These are phyloP conservation scores for Cichorium intybus DNA, from an alignment of 140 eudicot species.

Conservation along the genomic window DNA sequence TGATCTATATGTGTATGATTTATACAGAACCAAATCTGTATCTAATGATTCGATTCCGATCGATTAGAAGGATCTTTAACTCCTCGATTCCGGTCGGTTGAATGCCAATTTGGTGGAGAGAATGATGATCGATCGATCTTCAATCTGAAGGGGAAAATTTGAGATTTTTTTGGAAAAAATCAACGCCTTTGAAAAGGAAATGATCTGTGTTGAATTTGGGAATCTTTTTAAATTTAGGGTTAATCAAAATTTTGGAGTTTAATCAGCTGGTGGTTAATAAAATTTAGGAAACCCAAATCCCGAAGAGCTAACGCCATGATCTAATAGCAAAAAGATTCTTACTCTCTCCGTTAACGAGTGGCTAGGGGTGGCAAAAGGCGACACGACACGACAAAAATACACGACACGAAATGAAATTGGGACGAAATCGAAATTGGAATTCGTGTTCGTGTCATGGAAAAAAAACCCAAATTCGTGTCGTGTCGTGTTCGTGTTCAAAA, in stretches of 20 bases:
- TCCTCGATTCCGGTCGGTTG: neutral
- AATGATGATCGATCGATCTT: constrained; percentile 15
- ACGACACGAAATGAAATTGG: too few species aligned
- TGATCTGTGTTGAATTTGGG: constrained; percentile 13
- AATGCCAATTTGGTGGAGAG: constrained; percentile 18
- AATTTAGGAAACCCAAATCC: constrained; percentile 17
- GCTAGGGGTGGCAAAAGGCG: too few species aligned
- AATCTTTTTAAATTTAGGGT: constrained; percentile 20
- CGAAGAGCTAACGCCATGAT: constrained; percentile 15
- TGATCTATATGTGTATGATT: neutral
- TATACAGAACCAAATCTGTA: constrained; percentile 2
- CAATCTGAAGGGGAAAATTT: constrained; percentile 5
- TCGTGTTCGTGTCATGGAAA: too few species aligned
- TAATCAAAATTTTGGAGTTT: constrained; percentile 14
- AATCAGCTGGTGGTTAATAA: constrained; percentile 11
- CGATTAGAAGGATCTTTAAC: constrained; percentile 9
- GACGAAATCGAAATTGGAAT: too few species aligned
- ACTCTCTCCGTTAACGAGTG: neutral
- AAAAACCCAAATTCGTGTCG: too few species aligned
- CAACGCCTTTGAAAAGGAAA: constrained; percentile 25
- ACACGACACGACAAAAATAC: too few species aligned
- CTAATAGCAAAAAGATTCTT: neutral
- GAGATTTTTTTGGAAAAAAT: constrained; percentile 1
- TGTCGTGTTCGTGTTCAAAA: too few species aligned
- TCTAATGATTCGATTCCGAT: constrained; percentile 4